Base-by-base conservation (phyloP, 1,139 yeast species). In the Debaryomyces sp. region DNA sequence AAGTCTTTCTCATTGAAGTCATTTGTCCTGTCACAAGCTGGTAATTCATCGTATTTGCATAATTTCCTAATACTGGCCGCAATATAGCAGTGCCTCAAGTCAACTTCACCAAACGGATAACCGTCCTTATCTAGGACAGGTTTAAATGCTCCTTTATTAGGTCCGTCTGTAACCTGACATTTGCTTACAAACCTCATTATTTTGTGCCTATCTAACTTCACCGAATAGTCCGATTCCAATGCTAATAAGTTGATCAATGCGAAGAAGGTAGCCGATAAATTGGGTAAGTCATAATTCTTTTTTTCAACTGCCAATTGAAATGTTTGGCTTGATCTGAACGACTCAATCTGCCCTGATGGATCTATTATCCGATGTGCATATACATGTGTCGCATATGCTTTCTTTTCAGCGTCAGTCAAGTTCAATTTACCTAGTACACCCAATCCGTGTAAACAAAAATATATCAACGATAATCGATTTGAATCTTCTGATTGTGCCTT, bases 1-100 rank as follows among this genome's bases (percentile, higher is more conserved):
- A 86, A 62, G 3, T 56, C 56, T 0, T 59, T 68, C 0, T 68
- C 53, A 54, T 87, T 73, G 22, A 86, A 71, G 55, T 79, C 85
- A 36, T 63, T 47, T 2, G 24, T 41, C 29, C 54, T 40, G 1
- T 53, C 50, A 27, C 56, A 57, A 4, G 34, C 43, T 37, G 58
- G 65, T 49, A 53, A 66, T 41, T 61, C 57, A 47, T 74, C 72
- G 50, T 70, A 70, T 36, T 76, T 79, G 23, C 89, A 61, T 46
- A 90, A 64, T 51, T 73, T 70, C 23, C 89, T 65, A 6, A 89
- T 82, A 1, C 87, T 77, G 3, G 80, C 68, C 0, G 96, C 97
- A 55, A 91, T 77, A 71, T 89, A 89, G 49, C 89, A 81, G 54
- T 83, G 82, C 49, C 98, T 70, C 47, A 89, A 64, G 64, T 91